phyloP scores from a whole-genome alignment of 371 early-diverging fungal species.

The Apophysomyces trapeziformis region DNA sequence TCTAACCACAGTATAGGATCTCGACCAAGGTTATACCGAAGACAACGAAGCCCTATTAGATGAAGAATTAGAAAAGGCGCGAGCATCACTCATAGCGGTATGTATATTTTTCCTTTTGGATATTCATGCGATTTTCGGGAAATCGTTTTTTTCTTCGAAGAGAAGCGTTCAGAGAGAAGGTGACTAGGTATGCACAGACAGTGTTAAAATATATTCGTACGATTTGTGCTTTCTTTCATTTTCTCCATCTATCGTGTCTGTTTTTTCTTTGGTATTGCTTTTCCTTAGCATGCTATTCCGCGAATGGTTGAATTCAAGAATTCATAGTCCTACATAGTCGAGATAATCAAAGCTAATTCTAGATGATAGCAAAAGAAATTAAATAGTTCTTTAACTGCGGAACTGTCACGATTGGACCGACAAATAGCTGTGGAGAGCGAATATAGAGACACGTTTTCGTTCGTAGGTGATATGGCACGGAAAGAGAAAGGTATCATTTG shows the following conservation, averaged over 20 bases:
- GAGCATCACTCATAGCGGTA: conserved; percentile 12
- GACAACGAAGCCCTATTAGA: conserved; percentile 23
- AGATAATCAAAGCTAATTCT: not conserved
- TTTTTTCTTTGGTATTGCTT: not conserved
- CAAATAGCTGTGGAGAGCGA: not conserved
- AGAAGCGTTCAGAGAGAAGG: not conserved
- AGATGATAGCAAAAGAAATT: conserved; percentile 21
- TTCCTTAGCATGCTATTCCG: not conserved
- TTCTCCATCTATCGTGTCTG: not conserved
- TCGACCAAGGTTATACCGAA: conserved; percentile 14
- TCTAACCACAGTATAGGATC: conserved; percentile 10
- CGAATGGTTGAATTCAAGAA: no score
- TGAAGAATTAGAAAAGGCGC: conserved; percentile 14
- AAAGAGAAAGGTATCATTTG: not conserved
- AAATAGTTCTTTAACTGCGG: not conserved
- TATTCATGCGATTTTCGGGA: not conserved
- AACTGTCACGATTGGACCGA: not conserved
- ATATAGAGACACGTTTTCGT: not conserved
- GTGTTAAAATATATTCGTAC: no score
- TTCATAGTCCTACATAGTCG: no score
- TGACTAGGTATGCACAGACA: no score
- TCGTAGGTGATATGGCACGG: not conserved
- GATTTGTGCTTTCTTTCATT: not conserved
- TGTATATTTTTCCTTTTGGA: not conserved
- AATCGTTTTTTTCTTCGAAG: not conserved